Evolutionary conservation across 2,329 filamentous ascomycete species (phyloP).

Genomic region (Claviceps sp.): DNA sequence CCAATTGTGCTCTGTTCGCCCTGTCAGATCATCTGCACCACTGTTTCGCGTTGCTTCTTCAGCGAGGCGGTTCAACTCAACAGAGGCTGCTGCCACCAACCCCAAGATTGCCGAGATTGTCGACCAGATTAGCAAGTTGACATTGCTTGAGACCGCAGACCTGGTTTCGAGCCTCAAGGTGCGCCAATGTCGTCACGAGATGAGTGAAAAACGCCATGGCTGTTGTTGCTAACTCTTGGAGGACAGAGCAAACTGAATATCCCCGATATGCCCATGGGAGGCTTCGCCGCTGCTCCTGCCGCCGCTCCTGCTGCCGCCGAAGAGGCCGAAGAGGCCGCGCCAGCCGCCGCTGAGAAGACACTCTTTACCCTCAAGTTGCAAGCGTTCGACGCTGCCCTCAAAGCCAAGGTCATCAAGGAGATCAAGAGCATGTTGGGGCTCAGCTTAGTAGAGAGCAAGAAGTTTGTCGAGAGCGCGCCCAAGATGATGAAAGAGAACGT

Average conservation of each 20-base stretch:
- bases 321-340: conserved; percentile 79
- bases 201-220: neutral
- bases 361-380: conserved; percentile 93
- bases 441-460: conserved; percentile 98
- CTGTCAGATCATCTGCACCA: conserved; percentile 35
- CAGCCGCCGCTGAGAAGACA: conserved; percentile 86
- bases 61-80: conserved; percentile 76
- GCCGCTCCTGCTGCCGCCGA: conserved; percentile 52
- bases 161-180: conserved; percentile 94
- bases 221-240: conserved; percentile 1
- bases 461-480: conserved; percentile 96
- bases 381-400: conserved; percentile 73
- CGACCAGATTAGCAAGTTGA: conserved; percentile 97
- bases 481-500: conserved; percentile 99
- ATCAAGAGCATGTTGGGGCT: conserved; percentile 91
- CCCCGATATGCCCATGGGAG: conserved; percentile 89
- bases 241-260: conserved; percentile 83
- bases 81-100: conserved; percentile 55
- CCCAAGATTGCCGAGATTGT: conserved; percentile 93
- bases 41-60: conserved; percentile 29
- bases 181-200: conserved; percentile 9
- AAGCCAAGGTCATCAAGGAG: conserved; percentile 99
- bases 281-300: conserved; percentile 59
- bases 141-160: conserved; percentile 91
- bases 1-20: conserved; percentile 39